These are phyloP conservation scores for Hypoxylon trugodes DNA, from an alignment of 495 filamentous ascomycete species.

Conservation along the genomic window DNA sequence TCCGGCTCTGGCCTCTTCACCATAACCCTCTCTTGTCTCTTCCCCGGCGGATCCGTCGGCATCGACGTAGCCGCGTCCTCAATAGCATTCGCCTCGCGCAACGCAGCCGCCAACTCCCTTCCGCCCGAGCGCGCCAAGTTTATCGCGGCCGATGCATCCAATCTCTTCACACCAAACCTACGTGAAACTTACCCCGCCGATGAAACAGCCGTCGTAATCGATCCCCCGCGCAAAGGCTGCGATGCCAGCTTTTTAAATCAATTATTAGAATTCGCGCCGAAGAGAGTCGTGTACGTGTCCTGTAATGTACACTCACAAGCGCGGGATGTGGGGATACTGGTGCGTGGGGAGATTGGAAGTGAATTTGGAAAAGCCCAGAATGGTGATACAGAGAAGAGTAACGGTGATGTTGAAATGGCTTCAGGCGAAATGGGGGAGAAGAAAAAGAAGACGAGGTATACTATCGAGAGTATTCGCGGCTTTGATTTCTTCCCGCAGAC, in stretches of 20 bases:
- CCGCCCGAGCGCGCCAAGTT: constrained; percentile 68
- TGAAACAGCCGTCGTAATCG: constrained; percentile 88
- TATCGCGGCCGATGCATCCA: constrained; percentile 82
- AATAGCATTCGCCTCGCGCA: constrained; percentile 76
- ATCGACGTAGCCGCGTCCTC: constrained; percentile 69
- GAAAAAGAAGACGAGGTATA: constrained; percentile 67
- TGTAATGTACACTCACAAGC: constrained; percentile 99
- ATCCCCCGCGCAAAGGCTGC: constrained; percentile 95
- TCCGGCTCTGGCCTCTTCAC: constrained; percentile 97
- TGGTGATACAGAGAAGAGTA: not conserved
- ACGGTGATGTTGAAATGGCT: constrained; percentile 4
- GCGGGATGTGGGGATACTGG: constrained; percentile 84
- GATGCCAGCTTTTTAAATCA: constrained; percentile 84
- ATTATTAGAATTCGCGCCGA: constrained; percentile 76
- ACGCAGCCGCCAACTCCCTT: constrained; percentile 82
- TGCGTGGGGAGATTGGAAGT: constrained; percentile 62
- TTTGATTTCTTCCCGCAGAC: constrained; percentile 99
- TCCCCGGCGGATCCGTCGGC: constrained; percentile 60
- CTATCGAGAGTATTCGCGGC: constrained; percentile 89
- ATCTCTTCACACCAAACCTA: constrained; percentile 76
- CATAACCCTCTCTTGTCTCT: constrained; percentile 85
- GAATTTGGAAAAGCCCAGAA: not conserved
- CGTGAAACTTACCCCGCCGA: constrained; percentile 72
- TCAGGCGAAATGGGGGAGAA: constrained; percentile 41
- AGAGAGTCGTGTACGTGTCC: constrained; percentile 87